Base-by-base conservation (phyloP, 2,329 filamentous ascomycete genomes). In the Penicillium concentricum region DNA sequence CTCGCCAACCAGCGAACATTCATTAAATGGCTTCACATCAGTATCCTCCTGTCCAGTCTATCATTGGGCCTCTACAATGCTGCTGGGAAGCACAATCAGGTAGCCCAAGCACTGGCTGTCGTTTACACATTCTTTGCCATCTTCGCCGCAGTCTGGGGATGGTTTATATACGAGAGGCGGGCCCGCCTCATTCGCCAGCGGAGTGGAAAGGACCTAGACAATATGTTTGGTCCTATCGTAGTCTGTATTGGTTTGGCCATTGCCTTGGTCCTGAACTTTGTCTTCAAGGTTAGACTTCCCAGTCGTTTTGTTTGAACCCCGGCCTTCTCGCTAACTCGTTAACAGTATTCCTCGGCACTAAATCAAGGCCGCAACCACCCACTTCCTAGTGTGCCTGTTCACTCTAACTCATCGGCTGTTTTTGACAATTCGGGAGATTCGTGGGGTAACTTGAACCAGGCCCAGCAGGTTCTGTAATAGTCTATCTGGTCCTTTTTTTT, bases 1-100 rank as follows among this genome's bases (percentile, higher is more conserved):
- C 87, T 99, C 56, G 94, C 94, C 53, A 99, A 99, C 75, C 93
- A 99, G 78, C 88, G 94, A 60, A 99, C 94, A 0, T 99, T 97
- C 72, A 88, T 99, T 75, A 97, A 97, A 76, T 99, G 94, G 94
- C 91, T 97, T 79, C 92, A 97, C 74, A 92, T 99, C 68, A 88
- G 87, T 60, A 86, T 99, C 47, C 82, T 99, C 15, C 86, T 99
- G 24, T 92, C 92, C 37, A 87, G 88, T 22, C 78, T 99, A 30
- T 90, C 91, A 0, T 79, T 99, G 13, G 90, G 88, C 22, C 79
- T 99, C 28, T 97, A 93, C 78, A 93, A 96, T 66, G 91, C 93
- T 0, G 92, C 92, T 0, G 90, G 90, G 7, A 79, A 87, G 64
- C 69, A 80, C 56, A 91, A 95, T 73, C 79, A 80, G n/a, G 74